phyloP scores from a whole-genome alignment of 768 basidiomycete genomes.

The Phlebiopsis flavidoalba region DNA sequence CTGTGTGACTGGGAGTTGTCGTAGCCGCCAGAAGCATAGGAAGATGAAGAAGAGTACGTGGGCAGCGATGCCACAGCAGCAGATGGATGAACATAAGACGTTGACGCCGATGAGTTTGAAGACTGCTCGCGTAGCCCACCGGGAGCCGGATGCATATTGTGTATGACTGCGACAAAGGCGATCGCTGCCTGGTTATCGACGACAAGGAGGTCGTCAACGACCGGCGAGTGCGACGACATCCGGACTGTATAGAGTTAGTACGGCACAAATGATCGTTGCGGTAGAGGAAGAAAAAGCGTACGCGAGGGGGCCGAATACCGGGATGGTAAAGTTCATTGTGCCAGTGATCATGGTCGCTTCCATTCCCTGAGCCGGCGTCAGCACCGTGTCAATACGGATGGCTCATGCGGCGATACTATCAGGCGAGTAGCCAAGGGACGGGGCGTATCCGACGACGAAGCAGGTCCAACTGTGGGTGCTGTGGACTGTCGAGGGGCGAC shows the following conservation, averaged over 20 bases:
- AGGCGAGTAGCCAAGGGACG: background rate
- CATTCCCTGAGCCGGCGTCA: background rate
- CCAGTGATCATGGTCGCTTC: background rate
- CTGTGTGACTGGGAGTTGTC: background rate
- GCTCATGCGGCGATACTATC: background rate
- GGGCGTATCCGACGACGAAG: background rate
- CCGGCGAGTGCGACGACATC: background rate
- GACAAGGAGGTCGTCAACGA: background rate
- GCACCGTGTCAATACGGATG: background rate
- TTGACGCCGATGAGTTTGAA: background rate
- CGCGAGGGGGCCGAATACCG: background rate
- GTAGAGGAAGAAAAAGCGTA: background rate
- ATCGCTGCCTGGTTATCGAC: background rate
- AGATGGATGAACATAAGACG: background rate
- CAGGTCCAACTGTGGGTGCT: background rate
- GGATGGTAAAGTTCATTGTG: background rate
- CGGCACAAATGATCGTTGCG: background rate
- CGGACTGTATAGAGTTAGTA: background rate
- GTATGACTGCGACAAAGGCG: background rate
- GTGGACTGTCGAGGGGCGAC: background rate
- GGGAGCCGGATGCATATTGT: background rate
- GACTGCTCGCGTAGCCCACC: background rate
- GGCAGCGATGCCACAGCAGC: background rate
- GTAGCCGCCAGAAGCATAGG: background rate
- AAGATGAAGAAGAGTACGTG: background rate